Evolutionary conservation across 2,329 filamentous ascomycete species (phyloP).

Genomic region (Venturia oleaginea): DNA sequence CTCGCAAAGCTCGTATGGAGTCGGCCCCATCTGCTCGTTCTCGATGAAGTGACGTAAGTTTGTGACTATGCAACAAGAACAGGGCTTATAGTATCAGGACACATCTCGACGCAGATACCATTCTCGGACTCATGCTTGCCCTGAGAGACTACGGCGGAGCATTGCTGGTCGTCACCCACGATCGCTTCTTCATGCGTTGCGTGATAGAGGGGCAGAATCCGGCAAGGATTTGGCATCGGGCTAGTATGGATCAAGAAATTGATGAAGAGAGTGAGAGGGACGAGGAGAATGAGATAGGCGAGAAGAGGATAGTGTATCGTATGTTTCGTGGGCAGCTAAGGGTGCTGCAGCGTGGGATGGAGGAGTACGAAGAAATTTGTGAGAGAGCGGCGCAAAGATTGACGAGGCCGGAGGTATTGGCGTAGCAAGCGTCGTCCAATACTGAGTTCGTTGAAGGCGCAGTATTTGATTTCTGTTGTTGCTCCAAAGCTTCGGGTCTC

Average conservation of each 20-base stretch:
- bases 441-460: no score
- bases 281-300: conserved; percentile 34
- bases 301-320: conserved; percentile 30
- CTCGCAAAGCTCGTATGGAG: conserved; percentile 61
- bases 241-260: conserved; percentile 28
- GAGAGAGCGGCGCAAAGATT: conserved; percentile 23
- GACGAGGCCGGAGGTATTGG: conserved; percentile 10
- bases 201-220: conserved; percentile 54
- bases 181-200: conserved; percentile 69
- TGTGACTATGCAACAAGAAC: no score
- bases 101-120: conserved; percentile 75
- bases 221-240: conserved; percentile 24
- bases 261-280: conserved; percentile 35
- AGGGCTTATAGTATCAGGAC: conserved; percentile 38
- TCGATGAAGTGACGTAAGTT: conserved; percentile 59
- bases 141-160: conserved; percentile 63
- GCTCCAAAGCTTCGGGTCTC: no score
- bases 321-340: conserved; percentile 26
- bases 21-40: conserved; percentile 61
- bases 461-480: no score
- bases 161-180: conserved; percentile 69
- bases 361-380: conserved; percentile 29
- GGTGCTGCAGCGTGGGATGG: conserved; percentile 30
- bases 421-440: not conserved
- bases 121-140: conserved; percentile 59